Conservation (phyloP, 176 grass and related monocot species). For the Carex pumila region DNA sequence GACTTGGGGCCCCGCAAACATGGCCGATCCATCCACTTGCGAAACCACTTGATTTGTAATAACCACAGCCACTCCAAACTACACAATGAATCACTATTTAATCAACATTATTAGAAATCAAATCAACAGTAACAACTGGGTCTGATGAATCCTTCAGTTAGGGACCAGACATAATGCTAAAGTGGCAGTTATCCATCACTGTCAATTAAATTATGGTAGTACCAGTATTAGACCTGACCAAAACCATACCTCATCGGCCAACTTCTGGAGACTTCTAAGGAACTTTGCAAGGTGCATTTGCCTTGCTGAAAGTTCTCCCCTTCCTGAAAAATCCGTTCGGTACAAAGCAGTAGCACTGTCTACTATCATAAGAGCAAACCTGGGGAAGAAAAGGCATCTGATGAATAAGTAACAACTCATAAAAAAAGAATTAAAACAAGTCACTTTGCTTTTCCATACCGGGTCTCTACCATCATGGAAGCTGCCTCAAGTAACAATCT, state of each 20-base stretch:
- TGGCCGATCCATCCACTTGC: constrained; percentile 92
- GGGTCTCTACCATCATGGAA: constrained; percentile 94
- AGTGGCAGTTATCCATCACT: not conserved
- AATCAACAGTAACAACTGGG: not conserved
- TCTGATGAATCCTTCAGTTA: not conserved
- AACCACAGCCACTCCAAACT: constrained; percentile 97
- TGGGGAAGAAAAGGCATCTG: constrained; percentile 20
- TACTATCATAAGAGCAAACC: constrained; percentile 97
- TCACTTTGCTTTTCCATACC: constrained; percentile 25
- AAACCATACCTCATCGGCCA: constrained; percentile 66
- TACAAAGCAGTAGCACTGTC: constrained; percentile 94
- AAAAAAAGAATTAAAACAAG: not conserved
- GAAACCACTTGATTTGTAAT: constrained; percentile 98
- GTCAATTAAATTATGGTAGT: not conserved
- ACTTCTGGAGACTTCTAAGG: constrained; percentile 85
- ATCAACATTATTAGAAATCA: not conserved
- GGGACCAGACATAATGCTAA: not conserved
- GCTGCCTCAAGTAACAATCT: constrained; percentile 82
- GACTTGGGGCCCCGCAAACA: constrained; percentile 86
- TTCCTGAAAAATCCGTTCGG: constrained; percentile 92
- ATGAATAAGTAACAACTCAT: not conserved
- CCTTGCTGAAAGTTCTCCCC: constrained; percentile 88
- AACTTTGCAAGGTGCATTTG: constrained; percentile 99
- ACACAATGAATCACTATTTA: constrained; percentile 1
- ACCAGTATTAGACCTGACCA: not conserved